phyloP scores from a whole-genome alignment of 75 land plant species.

The Cryptomeria japonica region DNA sequence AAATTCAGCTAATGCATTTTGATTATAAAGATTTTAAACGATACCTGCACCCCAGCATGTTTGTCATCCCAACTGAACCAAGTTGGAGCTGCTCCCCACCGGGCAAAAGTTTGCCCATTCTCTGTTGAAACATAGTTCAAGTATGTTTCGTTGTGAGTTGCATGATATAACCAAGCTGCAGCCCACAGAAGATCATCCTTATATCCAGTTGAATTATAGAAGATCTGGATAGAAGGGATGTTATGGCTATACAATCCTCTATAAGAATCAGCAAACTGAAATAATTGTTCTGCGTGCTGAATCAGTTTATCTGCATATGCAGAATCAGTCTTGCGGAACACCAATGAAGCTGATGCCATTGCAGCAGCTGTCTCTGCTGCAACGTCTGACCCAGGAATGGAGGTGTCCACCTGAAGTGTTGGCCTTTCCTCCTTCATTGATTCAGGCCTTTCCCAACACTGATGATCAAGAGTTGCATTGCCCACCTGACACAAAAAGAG shows the following conservation, averaged over 20 bases:
- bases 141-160: conserved; percentile 68
- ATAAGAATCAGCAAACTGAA: conserved; percentile 70
- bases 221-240: conserved; percentile 60
- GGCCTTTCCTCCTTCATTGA: conserved; percentile 71
- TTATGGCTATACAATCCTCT: conserved; percentile 63
- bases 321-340: conserved; percentile 61
- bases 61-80: conserved; percentile 99
- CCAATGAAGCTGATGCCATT: conserved; percentile 92
- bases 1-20: not conserved
- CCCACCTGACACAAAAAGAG: conserved; percentile 65
- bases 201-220: conserved; percentile 93
- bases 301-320: conserved; percentile 71
- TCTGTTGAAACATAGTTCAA: conserved; percentile 67
- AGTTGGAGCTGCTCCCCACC: conserved; percentile 78
- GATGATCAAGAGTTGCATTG: conserved; percentile 75
- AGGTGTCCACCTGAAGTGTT: conserved; percentile 55
- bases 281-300: conserved; percentile 75
- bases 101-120: conserved; percentile 68
- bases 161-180: conserved; percentile 92
- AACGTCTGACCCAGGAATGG: conserved; percentile 77
- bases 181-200: conserved; percentile 96
- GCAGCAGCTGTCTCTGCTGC: conserved; percentile 92
- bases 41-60: conserved; percentile 90
- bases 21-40: not conserved
- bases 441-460: conserved; percentile 95